Percentiles rank a stretch among this genome's conserved stretches.
Evolutionary conservation across 1,284 basidiomycete species (phyloP).

Genomic region (Anthracocystis panici-leucophaei): DNA sequence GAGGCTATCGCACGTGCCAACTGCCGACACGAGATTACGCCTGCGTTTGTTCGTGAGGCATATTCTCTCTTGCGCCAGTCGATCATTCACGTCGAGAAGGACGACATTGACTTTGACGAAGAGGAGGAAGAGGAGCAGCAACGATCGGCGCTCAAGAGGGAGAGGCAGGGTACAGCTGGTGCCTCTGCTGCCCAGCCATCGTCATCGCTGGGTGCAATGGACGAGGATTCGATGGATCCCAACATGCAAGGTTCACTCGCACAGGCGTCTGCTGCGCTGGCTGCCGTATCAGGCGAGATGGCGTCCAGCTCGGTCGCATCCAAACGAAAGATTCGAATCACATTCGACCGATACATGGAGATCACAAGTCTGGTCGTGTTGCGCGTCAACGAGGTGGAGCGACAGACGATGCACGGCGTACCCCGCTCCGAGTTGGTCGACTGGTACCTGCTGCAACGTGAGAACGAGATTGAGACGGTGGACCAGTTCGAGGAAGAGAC

Average conservation of each 20-base stretch:
- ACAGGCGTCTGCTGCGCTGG: conserved; percentile 67
- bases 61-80: conserved; percentile 93
- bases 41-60: conserved; percentile 93
- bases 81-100: conserved; percentile 99
- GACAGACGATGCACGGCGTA: conserved; percentile 80
- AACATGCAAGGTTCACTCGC: conserved; percentile 73
- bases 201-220: conserved; percentile 46
- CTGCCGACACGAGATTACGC: conserved; percentile 82
- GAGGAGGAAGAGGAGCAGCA: conserved; percentile 78
- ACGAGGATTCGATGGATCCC: conserved; percentile 73
- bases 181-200: conserved; percentile 26
- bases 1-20: conserved; percentile 98
- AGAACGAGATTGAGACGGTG: conserved; percentile 83
- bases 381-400: conserved; percentile 83
- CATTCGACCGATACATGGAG: conserved; percentile 92
- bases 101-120: conserved; percentile 97
- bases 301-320: conserved; percentile 30
- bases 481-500: conserved; percentile 93
- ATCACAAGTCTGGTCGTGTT: conserved; percentile 89
- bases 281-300: conserved; percentile 13
- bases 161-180: conserved; percentile 1
- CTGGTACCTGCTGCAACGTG: conserved; percentile 90
- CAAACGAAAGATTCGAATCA: conserved; percentile 81
- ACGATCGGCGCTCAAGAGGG: conserved; percentile 41
- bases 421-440: conserved; percentile 84